These are phyloP conservation scores for Lachnellula arida DNA, from an alignment of 2,329 filamentous ascomycete species.

Conservation along the genomic window DNA sequence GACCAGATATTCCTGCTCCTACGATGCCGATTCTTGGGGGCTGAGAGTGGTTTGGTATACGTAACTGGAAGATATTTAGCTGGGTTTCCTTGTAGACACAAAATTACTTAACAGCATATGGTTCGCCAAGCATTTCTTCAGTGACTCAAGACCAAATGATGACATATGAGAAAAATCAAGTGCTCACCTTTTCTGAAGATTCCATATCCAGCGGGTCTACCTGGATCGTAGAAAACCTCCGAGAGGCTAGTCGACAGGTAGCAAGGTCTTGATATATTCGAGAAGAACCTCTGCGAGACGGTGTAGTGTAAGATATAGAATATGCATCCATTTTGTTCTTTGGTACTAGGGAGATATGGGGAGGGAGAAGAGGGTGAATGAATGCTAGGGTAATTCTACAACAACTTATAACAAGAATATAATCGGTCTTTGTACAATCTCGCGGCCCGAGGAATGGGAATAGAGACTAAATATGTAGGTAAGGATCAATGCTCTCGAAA, in stretches of 20 bases:
- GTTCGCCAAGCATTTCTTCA: too few species aligned
- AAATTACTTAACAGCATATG: too few species aligned
- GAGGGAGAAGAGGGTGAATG: neutral
- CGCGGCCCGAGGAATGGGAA: neutral
- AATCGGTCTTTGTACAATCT: too few species aligned
- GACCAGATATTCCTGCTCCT: constrained; percentile 52
- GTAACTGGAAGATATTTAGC: constrained; percentile 1
- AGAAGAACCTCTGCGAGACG: constrained; percentile 19
- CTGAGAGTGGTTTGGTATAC: neutral
- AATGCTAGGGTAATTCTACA: neutral
- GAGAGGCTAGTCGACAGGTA: constrained; percentile 9
- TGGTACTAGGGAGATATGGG: neutral
- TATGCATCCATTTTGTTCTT: constrained; percentile 14
- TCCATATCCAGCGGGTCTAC: constrained; percentile 13
- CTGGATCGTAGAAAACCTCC: constrained; percentile 2
- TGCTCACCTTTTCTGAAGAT: constrained; percentile 11
- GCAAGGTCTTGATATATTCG: constrained; percentile 25
- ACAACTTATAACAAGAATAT: neutral
- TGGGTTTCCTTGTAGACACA: too few species aligned
- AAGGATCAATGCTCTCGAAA: neutral
- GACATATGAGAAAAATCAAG: neutral
- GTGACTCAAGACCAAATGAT: neutral
- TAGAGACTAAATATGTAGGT: neutral
- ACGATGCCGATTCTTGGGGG: constrained; percentile 38
- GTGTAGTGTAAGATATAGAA: constrained; percentile 23